A percentile compares a stretch with the other conserved stretches of the same genome.
Conservation (phyloP, 2,329 filamentous ascomycete species). For the Paecilomyces dactylethromorphus region DNA sequence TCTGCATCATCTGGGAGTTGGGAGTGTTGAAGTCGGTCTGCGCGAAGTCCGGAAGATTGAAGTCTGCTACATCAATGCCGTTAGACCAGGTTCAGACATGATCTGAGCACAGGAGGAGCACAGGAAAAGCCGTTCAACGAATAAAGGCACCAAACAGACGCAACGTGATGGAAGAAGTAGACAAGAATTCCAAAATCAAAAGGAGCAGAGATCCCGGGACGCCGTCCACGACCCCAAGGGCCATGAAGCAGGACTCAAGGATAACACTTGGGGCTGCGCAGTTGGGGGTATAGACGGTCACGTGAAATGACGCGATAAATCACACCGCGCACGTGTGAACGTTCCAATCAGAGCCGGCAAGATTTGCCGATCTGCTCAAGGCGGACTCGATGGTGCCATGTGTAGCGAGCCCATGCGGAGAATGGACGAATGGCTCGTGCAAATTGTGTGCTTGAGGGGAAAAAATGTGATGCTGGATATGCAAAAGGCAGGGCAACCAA, state of each 20-base stretch:
- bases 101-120: background rate
- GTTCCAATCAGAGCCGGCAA: conserved; percentile 2
- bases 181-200: background rate
- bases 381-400: background rate
- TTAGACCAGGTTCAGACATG: background rate
- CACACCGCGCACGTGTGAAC: conserved; percentile 13
- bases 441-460: background rate
- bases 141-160: background rate
- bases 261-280: background rate
- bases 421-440: background rate
- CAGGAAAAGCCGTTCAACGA: background rate
- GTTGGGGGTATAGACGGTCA: conserved; percentile 15
- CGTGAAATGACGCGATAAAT: conserved; percentile 30
- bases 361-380: background rate
- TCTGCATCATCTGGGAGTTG: conserved; percentile 16
- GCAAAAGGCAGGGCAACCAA: background rate
- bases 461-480: background rate
- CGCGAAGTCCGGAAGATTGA: conserved; percentile 25
- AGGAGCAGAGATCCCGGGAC: background rate
- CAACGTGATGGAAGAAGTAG: background rate
- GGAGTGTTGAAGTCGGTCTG: conserved; percentile 20
- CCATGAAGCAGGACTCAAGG: background rate
- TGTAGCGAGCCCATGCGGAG: background rate
- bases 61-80: conserved; percentile 18
- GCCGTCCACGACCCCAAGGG: background rate